These are phyloP conservation scores for Aspergillus amoenus DNA, from an alignment of 2,329 filamentous ascomycete genomes.

Conservation along the genomic window DNA sequence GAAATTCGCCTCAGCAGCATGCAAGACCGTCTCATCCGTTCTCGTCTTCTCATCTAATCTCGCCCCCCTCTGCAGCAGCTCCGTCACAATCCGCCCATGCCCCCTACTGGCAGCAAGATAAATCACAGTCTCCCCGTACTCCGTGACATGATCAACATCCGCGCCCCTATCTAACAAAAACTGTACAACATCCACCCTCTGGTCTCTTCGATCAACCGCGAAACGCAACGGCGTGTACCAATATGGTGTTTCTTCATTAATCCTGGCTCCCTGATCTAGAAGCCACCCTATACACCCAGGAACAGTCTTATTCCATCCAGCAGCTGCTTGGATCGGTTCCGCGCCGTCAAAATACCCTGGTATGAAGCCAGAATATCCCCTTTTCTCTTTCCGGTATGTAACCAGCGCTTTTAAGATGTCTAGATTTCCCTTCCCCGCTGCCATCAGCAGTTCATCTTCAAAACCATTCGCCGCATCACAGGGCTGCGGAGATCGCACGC, in stretches of 20 bases:
- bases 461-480: no score
- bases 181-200: not conserved
- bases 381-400: no score
- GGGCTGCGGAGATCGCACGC: no score
- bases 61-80: not conserved
- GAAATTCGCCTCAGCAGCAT: not conserved
- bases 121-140: not conserved
- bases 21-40: not conserved
- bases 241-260: not conserved
- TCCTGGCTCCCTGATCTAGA: not conserved
- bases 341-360: no score
- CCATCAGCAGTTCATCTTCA: no score
- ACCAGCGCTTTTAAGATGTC: no score
- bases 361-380: no score
- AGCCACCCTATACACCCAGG: not conserved
- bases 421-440: no score
- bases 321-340: no score
- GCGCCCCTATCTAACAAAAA: not conserved
- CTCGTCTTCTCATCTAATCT: not conserved
- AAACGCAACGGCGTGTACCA: conserved; percentile 2
- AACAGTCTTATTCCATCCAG: not conserved
- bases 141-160: not conserved
- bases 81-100: not conserved
- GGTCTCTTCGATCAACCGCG: not conserved
- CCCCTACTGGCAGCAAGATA: not conserved